phyloP scores from a whole-genome alignment of 2,329 filamentous ascomycete genomes.

The Tolypocladium ovalisporum region DNA sequence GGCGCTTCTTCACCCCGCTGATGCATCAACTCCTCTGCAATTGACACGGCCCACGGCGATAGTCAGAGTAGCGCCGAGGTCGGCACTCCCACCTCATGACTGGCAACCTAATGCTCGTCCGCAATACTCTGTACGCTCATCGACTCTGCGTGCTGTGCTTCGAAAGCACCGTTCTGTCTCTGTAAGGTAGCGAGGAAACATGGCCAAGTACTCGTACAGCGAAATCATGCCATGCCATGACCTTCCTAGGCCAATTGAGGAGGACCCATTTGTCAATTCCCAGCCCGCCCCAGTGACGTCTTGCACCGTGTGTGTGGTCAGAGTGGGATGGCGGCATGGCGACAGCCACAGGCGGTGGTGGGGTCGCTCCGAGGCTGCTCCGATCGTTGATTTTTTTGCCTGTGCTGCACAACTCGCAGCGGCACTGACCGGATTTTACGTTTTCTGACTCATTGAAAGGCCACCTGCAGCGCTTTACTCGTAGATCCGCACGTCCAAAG shows the following conservation, averaged over 20 bases:
- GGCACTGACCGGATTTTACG: background rate
- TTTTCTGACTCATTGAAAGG: background rate
- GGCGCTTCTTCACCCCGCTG: background rate
- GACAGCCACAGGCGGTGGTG: conserved; percentile 4
- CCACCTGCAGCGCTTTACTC: background rate
- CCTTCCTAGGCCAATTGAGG: background rate
- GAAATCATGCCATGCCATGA: background rate
- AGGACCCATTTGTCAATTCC: background rate
- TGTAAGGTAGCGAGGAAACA: background rate
- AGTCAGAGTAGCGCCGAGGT: background rate
- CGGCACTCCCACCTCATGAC: background rate
- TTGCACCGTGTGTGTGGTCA: background rate
- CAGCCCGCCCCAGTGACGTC: background rate
- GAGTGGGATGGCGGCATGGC: background rate
- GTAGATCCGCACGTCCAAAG: background rate
- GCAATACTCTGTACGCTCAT: background rate
- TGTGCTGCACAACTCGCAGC: background rate
- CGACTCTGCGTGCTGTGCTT: background rate
- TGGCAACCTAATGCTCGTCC: background rate
- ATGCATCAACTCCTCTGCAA: background rate
- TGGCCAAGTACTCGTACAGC: background rate
- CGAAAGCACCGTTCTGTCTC: background rate
- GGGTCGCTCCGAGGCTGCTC: conserved; percentile 19
- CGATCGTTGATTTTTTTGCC: conserved; percentile 8
- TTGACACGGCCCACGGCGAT: background rate